These are phyloP conservation scores for Cyclanthera cordifolia DNA, from an alignment of 306 rosid genomes.

Conservation along the genomic window DNA sequence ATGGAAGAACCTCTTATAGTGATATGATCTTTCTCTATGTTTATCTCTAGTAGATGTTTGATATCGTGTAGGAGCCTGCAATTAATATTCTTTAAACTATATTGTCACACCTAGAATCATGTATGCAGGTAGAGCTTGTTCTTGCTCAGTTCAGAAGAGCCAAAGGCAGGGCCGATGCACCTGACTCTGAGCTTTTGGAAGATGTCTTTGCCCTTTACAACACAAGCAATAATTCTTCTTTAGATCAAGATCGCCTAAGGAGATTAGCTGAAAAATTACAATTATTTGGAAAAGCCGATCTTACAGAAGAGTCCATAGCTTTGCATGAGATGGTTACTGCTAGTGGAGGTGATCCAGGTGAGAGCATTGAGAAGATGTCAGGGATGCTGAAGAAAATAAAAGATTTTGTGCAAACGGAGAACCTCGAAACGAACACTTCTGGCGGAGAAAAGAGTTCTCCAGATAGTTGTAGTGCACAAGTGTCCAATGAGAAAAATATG, in stretches of 20 bases:
- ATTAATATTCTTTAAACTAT: neutral
- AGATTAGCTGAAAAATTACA: slow-evolving; percentile 70
- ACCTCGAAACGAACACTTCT: slow-evolving; percentile 38
- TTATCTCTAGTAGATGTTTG: neutral
- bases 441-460: slow-evolving; percentile 30
- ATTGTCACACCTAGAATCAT: slow-evolving; percentile 10
- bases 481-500: slow-evolving; percentile 35
- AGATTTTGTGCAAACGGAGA: slow-evolving; percentile 79
- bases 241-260: slow-evolving; percentile 46
- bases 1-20: neutral
- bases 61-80: neutral
- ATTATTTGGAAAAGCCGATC: slow-evolving; percentile 61
- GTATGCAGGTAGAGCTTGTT: slow-evolving; percentile 80
- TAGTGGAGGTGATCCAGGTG: slow-evolving; percentile 80
- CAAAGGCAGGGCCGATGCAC: slow-evolving; percentile 64
- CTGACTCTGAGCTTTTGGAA: slow-evolving; percentile 55
- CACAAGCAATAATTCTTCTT: slow-evolving; percentile 35
- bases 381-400: slow-evolving; percentile 71
- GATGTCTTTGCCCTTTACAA: slow-evolving; percentile 53
- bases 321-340: slow-evolving; percentile 83
- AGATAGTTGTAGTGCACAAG: slow-evolving; percentile 36
- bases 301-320: slow-evolving; percentile 79
- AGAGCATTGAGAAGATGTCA: slow-evolving; percentile 72
- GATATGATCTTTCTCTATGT: neutral
- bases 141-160: slow-evolving; percentile 91